Evolutionary conservation across 2,329 filamentous ascomycete species (phyloP), one percentile per base, ranked within the genome.

Genomic region (Nemania sp.): DNA sequence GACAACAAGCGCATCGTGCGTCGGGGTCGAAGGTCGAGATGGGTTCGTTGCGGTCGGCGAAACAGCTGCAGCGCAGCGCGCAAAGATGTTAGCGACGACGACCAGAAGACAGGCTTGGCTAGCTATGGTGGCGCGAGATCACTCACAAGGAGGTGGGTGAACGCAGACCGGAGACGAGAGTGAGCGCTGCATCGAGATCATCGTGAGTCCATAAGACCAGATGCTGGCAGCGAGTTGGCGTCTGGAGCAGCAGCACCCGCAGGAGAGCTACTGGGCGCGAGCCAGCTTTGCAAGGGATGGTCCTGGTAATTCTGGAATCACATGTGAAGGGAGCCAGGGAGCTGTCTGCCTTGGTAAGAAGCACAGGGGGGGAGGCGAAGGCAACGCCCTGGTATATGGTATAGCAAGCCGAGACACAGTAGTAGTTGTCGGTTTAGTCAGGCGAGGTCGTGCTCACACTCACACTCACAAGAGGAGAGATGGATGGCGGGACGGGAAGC

Each of bases 151-250:
- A 71, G 80, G 79, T 62, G 80, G 75, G 66, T 78, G 76, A 62
- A 78, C 75, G 73, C 78, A 78, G 72, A 82, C 81, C 64, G 82
- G 80, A 70, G 83, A 85, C 62, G 84, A 86, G 59, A 80, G 75
- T 60, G 81, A 83, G 65, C 79, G 79, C 73, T 84, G 80, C 80
- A 83, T 82, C 72, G 80, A 79, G 69, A 81, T 80, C 79, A 83
- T 83, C 72, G 70, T 79, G 77, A 72, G 70, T 70, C 73, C 76
- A 78, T 78, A 67, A 66, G 70, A 66, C 61, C 59, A n/a, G 14
- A 8, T 15, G 24, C 37, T 61, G 54, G 52, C 53, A 61, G 56
- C 67, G 22, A 69, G 64, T 64, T 66, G 73, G 74, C 70, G 67
- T 70, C 47, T 39, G 49, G 58, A 68, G 65, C 61, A 68, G 63